Percentiles rank a stretch among this genome's conserved stretches.
Evolutionary conservation across 768 basidiomycete species (phyloP).

Genomic region (Ephemerocybe angulata): DNA sequence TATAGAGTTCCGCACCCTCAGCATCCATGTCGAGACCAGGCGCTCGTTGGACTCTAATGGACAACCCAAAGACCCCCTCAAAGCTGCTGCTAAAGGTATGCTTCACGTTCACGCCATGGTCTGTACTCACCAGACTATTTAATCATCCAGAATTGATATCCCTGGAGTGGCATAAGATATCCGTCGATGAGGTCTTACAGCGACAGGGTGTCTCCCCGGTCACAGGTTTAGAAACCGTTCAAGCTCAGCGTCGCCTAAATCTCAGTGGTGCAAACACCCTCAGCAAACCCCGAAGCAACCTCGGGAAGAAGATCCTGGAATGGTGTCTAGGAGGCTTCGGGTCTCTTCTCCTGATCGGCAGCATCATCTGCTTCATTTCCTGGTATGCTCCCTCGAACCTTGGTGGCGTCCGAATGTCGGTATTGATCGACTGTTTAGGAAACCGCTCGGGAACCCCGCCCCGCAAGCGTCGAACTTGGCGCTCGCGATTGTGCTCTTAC

Average conservation of each 20-base stretch:
- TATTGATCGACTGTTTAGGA: too few relatives aligned
- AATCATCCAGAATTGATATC: conserved; percentile 31
- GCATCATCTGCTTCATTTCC: conserved; percentile 53
- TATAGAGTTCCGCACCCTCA: conserved; percentile 24
- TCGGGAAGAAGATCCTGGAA: conserved; percentile 40
- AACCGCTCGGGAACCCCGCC: conserved; percentile 54
- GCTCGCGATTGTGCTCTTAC: conserved; percentile 52
- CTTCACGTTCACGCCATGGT: too few relatives aligned
- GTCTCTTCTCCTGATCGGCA: conserved; percentile 39
- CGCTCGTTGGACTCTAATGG: conserved; percentile 7
- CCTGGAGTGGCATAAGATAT: conserved; percentile 48
- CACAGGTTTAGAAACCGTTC: conserved; percentile 45
- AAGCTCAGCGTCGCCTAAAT: conserved; percentile 44
- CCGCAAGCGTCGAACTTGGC: conserved; percentile 56
- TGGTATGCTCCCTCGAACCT: too few relatives aligned
- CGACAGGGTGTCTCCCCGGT: conserved; percentile 42
- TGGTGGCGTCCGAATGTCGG: too few relatives aligned
- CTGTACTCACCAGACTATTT: too few relatives aligned
- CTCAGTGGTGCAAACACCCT: conserved; percentile 49
- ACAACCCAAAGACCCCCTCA: conserved; percentile 1
- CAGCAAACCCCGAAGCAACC: conserved; percentile 44
- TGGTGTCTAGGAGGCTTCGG: conserved; percentile 56
- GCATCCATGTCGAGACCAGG: conserved; percentile 23
- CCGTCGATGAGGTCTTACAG: conserved; percentile 36
- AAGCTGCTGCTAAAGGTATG: not conserved